Conservation (phyloP, 2,329 filamentous ascomycete species). For the Pseudogymnoascus verrucosus region DNA sequence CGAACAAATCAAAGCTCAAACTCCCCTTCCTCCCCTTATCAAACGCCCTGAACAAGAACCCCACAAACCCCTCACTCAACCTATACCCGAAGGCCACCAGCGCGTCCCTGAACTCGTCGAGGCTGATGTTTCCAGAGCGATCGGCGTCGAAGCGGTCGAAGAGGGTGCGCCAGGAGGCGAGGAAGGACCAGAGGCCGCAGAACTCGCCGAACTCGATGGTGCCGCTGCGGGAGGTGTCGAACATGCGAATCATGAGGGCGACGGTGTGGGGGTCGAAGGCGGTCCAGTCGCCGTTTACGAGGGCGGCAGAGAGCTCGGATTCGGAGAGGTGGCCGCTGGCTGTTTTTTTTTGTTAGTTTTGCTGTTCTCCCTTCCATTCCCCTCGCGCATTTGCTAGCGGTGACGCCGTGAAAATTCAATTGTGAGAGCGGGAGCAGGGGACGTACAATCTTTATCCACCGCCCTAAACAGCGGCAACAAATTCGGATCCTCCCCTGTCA, state of each 20-base stretch:
- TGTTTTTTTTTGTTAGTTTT: conserved; percentile 19
- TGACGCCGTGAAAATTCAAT: too few relatives aligned
- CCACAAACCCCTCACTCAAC: conserved; percentile 74
- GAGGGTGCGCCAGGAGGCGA: conserved; percentile 85
- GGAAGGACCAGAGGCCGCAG: conserved; percentile 90
- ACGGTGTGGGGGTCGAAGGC: conserved; percentile 91
- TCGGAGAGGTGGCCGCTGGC: conserved; percentile 78
- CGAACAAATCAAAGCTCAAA: conserved; percentile 92
- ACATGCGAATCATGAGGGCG: conserved; percentile 99
- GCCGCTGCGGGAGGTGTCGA: conserved; percentile 82
- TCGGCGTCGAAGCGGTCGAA: conserved; percentile 95
- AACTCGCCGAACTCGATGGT: conserved; percentile 95
- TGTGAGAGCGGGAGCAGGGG: too few relatives aligned
- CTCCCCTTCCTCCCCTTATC: conserved; percentile 65
- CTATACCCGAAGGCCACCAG: conserved; percentile 91
- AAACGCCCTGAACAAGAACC: conserved; percentile 79
- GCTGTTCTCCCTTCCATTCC: too few relatives aligned
- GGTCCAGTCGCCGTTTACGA: conserved; percentile 95
- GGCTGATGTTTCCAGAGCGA: conserved; percentile 75
- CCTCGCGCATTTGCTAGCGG: too few relatives aligned
- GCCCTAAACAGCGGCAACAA: conserved; percentile 81
- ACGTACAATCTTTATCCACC: conserved; percentile 74
- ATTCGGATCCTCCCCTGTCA: conserved; percentile 50
- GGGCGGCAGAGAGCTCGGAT: conserved; percentile 74
- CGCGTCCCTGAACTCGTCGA: conserved; percentile 82